Conservation (phyloP, 345 rosid species). For the Schrenkiella parvula region DNA sequence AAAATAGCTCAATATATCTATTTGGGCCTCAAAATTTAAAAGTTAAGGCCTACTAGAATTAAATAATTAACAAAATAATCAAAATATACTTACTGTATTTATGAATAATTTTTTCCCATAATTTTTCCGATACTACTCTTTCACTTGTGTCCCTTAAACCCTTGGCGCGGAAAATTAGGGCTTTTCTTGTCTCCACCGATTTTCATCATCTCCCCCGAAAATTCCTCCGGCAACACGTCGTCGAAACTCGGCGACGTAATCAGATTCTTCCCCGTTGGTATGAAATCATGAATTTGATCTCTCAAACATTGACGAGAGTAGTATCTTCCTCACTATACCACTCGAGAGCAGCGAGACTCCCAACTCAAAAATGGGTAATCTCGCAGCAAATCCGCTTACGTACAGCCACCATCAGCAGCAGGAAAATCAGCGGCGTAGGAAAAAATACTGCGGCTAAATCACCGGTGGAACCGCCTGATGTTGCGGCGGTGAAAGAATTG, state of each 20-base stretch:
- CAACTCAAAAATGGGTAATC: slow-evolving; percentile 14
- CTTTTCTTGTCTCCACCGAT: not conserved
- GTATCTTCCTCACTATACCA: slow-evolving; percentile 17
- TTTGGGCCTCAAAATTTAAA: too few relatives aligned
- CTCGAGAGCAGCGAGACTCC: slow-evolving; percentile 8
- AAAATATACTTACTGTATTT: too few relatives aligned
- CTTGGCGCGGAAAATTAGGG: slow-evolving; percentile 4
- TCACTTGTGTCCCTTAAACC: not conserved
- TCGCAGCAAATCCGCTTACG: slow-evolving; percentile 12
- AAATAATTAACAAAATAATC: too few relatives aligned
- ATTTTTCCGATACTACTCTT: not conserved
- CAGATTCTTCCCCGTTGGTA: not conserved
- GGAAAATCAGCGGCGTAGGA: not conserved
- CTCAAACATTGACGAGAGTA: slow-evolving; percentile 5
- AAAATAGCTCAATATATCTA: too few relatives aligned
- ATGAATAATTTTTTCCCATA: too few relatives aligned
- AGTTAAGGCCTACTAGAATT: too few relatives aligned
- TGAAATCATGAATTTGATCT: slow-evolving; percentile 31
- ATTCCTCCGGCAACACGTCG: not conserved
- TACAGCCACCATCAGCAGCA: not conserved
- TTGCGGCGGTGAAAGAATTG: slow-evolving; percentile 19
- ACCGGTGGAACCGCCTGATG: not conserved
- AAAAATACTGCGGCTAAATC: not conserved
- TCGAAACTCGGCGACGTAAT: not conserved
- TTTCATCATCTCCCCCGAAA: not conserved